phyloP scores from a whole-genome alignment of 1,284 basidiomycete species.

The Sporisorium sorghi region DNA sequence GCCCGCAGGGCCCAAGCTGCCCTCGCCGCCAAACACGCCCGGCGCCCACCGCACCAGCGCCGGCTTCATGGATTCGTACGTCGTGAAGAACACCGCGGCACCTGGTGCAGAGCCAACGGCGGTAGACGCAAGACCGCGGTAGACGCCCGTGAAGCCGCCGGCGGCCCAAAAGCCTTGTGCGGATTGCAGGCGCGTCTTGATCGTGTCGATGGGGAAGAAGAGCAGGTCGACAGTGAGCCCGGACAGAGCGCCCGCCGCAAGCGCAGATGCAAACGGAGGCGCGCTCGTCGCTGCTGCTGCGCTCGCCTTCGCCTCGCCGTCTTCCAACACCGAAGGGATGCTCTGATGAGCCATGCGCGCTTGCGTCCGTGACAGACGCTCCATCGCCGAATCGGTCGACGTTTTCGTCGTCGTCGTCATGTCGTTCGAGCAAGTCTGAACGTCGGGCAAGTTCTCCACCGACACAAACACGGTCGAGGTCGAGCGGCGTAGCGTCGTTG shows the following conservation, averaged over 20 bases:
- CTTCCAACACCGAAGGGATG: slow-evolving; percentile 43
- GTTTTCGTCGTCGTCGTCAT: neutral
- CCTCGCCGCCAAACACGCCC: slow-evolving; percentile 28
- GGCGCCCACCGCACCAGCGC: slow-evolving; percentile 56
- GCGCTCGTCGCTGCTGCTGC: neutral
- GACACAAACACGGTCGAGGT: slow-evolving; percentile 27
- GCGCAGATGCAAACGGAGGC: slow-evolving; percentile 40
- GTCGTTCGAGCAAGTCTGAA: neutral
- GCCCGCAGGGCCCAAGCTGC: slow-evolving; percentile 54
- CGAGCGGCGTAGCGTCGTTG: slow-evolving; percentile 11
- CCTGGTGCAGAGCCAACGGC: slow-evolving; percentile 95
- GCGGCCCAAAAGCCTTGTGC: slow-evolving; percentile 84
- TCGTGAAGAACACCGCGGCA: slow-evolving; percentile 94
- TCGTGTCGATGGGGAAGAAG: slow-evolving; percentile 95
- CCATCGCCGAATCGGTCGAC: slow-evolving; percentile 13
- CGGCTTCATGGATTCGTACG: slow-evolving; percentile 89
- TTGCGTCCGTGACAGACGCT: slow-evolving; percentile 11
- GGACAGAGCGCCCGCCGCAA: slow-evolving; percentile 60
- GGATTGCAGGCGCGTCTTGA: slow-evolving; percentile 94
- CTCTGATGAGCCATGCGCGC: slow-evolving; percentile 25
- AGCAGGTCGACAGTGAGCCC: slow-evolving; percentile 77
- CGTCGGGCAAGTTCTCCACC: slow-evolving; percentile 20
- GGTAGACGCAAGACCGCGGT: slow-evolving; percentile 94
- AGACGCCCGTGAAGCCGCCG: slow-evolving; percentile 91
- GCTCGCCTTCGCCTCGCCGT: slow-evolving; percentile 1